phyloP scores from a whole-genome alignment of 495 filamentous ascomycete genomes.

The Hyaloscypha variabilis region DNA sequence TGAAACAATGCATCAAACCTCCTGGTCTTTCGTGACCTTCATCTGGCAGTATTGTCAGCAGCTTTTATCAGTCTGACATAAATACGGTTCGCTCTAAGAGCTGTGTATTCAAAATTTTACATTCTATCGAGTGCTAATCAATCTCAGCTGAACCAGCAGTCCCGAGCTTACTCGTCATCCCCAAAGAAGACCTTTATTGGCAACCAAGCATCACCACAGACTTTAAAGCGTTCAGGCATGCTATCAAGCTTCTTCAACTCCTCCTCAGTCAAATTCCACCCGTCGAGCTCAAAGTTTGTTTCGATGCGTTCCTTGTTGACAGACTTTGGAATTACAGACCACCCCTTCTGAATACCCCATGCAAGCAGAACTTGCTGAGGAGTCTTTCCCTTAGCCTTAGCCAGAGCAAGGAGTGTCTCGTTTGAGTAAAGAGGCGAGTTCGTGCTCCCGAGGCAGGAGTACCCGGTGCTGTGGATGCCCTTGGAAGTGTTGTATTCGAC shows the following conservation, averaged over 20 bases:
- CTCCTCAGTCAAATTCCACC: conserved; percentile 65
- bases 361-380: conserved; percentile 68
- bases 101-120: background rate
- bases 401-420: conserved; percentile 69
- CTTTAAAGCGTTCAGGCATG: conserved; percentile 72
- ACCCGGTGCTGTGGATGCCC: conserved; percentile 76
- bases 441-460: conserved; percentile 76
- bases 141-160: background rate
- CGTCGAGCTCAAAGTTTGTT: conserved; percentile 69
- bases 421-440: conserved; percentile 71
- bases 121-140: background rate
- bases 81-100: no score
- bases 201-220: conserved; percentile 70
- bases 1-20: background rate
- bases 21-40: no score
- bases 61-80: no score
- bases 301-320: conserved; percentile 74
- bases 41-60: no score
- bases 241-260: conserved; percentile 64
- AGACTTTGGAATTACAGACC: conserved; percentile 80
- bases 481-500: conserved; percentile 71
- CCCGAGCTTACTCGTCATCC: conserved; percentile 66
- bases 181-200: conserved; percentile 86
- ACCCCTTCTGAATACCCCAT: conserved; percentile 75
- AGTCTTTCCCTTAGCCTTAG: conserved; percentile 67